These are phyloP conservation scores for Peronospora farinosa DNA, from an alignment of 352 stramenopile species.

Conservation along the genomic window DNA sequence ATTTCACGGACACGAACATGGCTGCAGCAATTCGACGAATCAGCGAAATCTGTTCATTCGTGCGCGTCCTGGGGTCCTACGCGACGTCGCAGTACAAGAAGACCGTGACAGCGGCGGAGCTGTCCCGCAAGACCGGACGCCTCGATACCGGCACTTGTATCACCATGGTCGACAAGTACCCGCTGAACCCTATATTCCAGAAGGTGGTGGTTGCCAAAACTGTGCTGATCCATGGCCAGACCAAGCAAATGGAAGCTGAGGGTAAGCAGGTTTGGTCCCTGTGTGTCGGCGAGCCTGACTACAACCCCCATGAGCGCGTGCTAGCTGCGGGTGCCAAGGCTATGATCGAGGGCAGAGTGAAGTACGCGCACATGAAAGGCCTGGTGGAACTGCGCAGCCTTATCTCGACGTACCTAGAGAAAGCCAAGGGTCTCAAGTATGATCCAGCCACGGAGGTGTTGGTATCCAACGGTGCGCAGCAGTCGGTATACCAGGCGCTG, in stretches of 20 bases:
- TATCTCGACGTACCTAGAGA: conserved; percentile 87
- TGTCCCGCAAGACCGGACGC: conserved; percentile 14
- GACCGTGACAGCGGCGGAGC: conserved; percentile 9
- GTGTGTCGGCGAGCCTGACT: conserved; percentile 95
- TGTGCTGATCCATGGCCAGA: conserved; percentile 90
- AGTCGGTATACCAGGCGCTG: conserved; percentile 90
- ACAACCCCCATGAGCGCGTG: conserved; percentile 82
- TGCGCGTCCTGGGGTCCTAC: conserved; percentile 84
- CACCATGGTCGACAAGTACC: conserved; percentile 55
- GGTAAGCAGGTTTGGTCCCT: conserved; percentile 89
- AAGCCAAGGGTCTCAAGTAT: conserved; percentile 88
- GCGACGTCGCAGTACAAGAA: conserved; percentile 30
- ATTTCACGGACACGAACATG: conserved; percentile 58
- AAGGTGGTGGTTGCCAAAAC: conserved; percentile 86
- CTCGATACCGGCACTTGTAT: conserved; percentile 18
- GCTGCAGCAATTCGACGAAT: conserved; percentile 73
- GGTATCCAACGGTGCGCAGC: conserved; percentile 95
- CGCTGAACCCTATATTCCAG: conserved; percentile 76
- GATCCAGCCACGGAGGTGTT: conserved; percentile 88
- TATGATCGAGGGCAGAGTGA: conserved; percentile 76
- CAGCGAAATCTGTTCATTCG: conserved; percentile 76
- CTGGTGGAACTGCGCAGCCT: conserved; percentile 79
- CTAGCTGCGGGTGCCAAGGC: conserved; percentile 77
- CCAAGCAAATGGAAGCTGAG: conserved; percentile 93
- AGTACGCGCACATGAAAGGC: conserved; percentile 93